Evolutionary conservation across 148 eudicot species (phyloP).

Genomic region (Silene conica): DNA sequence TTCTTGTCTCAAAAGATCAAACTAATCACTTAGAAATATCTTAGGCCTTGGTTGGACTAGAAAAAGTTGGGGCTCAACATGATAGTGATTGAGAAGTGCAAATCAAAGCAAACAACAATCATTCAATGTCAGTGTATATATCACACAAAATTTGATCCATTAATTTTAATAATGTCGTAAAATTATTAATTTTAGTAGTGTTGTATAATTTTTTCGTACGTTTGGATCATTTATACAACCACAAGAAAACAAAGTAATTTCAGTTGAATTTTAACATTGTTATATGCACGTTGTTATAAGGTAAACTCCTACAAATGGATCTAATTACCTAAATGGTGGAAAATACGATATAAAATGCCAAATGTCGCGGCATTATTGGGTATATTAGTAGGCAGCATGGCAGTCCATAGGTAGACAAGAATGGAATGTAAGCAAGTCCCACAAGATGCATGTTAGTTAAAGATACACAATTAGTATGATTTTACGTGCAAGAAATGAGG

Average conservation of each 20-base stretch:
- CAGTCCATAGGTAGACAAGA: conserved; percentile 20
- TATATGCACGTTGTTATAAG: too few species aligned
- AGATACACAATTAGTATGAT: not conserved
- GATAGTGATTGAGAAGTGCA: not conserved
- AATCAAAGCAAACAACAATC: too few species aligned
- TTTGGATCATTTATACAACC: too few species aligned
- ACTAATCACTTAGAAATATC: not conserved
- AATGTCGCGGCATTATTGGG: not conserved
- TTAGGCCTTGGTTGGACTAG: not conserved
- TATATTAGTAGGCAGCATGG: conserved; percentile 20
- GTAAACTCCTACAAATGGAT: too few species aligned
- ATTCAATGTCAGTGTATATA: too few species aligned
- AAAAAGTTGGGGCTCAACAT: not conserved
- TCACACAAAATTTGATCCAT: too few species aligned
- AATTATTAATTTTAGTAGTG: too few species aligned
- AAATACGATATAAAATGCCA: conserved; percentile 1
- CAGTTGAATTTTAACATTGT: too few species aligned
- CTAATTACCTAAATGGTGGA: too few species aligned
- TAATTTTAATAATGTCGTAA: too few species aligned
- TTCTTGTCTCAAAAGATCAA: not conserved
- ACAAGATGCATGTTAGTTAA: not conserved
- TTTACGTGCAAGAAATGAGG: not conserved
- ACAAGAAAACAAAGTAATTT: too few species aligned
- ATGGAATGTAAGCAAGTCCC: conserved; percentile 4
- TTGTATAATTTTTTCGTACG: too few species aligned